Conservation (phyloP, 352 stramenopile species). For the Phytophthora citricola region DNA sequence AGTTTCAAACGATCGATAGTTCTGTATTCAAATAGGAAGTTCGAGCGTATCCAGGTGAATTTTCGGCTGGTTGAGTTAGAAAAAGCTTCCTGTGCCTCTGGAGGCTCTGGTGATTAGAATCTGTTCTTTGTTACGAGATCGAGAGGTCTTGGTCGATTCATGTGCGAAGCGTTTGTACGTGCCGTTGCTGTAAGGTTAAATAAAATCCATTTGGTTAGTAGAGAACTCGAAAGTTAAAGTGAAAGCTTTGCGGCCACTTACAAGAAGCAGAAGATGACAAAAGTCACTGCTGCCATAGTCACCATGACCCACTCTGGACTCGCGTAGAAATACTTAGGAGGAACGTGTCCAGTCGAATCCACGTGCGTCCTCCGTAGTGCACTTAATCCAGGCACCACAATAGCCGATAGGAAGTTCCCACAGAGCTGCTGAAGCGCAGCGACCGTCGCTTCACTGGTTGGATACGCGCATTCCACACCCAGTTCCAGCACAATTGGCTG, state of each 20-base stretch:
- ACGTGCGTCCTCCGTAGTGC: constrained; percentile 48
- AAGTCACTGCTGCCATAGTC: constrained; percentile 47
- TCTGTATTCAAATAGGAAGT: not conserved
- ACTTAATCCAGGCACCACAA: constrained; percentile 62
- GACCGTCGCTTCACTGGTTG: constrained; percentile 79
- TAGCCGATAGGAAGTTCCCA: constrained; percentile 77
- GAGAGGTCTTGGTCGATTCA: constrained; percentile 27
- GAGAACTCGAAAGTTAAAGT: not conserved
- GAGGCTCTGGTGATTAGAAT: constrained; percentile 19
- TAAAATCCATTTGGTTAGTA: not conserved
- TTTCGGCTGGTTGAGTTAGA: constrained; percentile 4
- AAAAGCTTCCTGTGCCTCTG: constrained; percentile 27
- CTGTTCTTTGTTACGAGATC: constrained; percentile 10
- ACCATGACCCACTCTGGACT: constrained; percentile 68
- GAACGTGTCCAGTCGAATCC: constrained; percentile 55
- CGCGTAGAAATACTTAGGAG: constrained; percentile 57
- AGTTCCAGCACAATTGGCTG: constrained; percentile 78
- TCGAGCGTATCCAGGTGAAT: not conserved
- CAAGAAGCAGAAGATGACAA: constrained; percentile 64
- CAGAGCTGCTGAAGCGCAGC: constrained; percentile 80
- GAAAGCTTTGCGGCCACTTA: constrained; percentile 29
- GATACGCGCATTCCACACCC: constrained; percentile 75
- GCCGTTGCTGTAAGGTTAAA: constrained; percentile 42
- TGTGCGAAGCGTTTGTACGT: constrained; percentile 62
- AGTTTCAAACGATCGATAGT: too few relatives aligned